Evolutionary conservation across 1,284 basidiomycete species (phyloP).

Genomic region (Ceratorhiza oryzae-sativae): DNA sequence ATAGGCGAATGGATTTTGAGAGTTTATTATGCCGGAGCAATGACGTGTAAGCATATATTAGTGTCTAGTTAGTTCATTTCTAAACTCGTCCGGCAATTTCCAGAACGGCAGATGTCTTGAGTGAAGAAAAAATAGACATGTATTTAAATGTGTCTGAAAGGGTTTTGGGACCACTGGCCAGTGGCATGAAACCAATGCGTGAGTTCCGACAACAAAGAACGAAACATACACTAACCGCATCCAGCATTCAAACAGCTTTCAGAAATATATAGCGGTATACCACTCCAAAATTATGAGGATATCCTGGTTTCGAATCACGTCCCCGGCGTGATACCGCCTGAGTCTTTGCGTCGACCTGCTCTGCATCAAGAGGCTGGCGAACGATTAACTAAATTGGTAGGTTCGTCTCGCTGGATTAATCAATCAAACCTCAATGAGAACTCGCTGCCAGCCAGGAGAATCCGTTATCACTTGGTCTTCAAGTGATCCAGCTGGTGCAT

Average conservation of each 20-base stretch:
- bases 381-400: not conserved
- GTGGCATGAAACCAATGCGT: slow-evolving; percentile 1
- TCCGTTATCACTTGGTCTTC: slow-evolving; percentile 65
- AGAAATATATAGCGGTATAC: slow-evolving; percentile 13
- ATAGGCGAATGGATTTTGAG: slow-evolving; percentile 42
- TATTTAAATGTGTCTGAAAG: slow-evolving; percentile 72
- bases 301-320: slow-evolving; percentile 57
- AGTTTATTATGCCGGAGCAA: not conserved
- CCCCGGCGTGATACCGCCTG: not conserved
- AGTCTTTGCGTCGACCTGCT: not conserved
- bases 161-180: slow-evolving; percentile 52
- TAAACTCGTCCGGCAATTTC: not conserved
- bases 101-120: slow-evolving; percentile 66
- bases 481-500: slow-evolving; percentile 64
- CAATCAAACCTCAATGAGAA: not conserved
- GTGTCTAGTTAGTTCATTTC: not conserved
- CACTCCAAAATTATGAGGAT: slow-evolving; percentile 40
- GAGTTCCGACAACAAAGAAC: not conserved
- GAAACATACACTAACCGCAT: not conserved
- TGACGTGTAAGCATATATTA: not conserved
- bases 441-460: slow-evolving; percentile 18
- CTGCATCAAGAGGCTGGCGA: not conserved
- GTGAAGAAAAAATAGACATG: slow-evolving; percentile 63
- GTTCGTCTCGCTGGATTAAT: not conserved
- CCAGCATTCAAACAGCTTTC: slow-evolving; percentile 17